Evolutionary conservation across 2,329 filamentous ascomycete genomes (phyloP).

Genomic region (Gaeumannomyces tritici): DNA sequence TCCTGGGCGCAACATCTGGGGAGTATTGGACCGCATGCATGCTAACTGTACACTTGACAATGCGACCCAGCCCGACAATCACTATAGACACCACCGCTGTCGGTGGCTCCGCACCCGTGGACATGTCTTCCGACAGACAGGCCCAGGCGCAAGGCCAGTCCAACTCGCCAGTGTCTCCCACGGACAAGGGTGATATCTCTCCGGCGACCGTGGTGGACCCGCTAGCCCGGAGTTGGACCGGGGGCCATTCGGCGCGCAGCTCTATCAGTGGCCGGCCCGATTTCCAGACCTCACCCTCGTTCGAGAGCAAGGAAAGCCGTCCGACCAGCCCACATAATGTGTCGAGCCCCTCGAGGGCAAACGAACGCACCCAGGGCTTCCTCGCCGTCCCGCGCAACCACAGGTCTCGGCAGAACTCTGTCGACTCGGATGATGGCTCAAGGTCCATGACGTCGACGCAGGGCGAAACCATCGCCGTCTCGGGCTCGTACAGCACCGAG

Average conservation of each 20-base stretch:
- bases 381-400: constrained; percentile 54
- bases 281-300: constrained; percentile 45
- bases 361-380: constrained; percentile 42
- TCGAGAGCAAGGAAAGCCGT: constrained; percentile 56
- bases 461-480: constrained; percentile 51
- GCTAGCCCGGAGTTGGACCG: constrained; percentile 14
- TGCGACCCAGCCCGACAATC: constrained; percentile 35
- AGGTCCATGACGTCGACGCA: constrained; percentile 46
- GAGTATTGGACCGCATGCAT: background rate
- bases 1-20: background rate
- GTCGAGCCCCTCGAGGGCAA: constrained; percentile 41
- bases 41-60: constrained; percentile 8
- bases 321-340: constrained; percentile 67
- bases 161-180: constrained; percentile 24
- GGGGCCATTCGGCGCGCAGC: constrained; percentile 4
- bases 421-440: constrained; percentile 56
- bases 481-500: constrained; percentile 32
- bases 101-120: constrained; percentile 13
- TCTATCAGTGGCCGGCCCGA: constrained; percentile 25
- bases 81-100: constrained; percentile 42
- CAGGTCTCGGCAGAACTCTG: constrained; percentile 57
- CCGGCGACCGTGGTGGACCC: constrained; percentile 27
- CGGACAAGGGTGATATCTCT: constrained; percentile 28
- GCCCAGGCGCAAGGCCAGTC: constrained; percentile 10
- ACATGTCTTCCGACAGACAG: constrained; percentile 20